These are phyloP conservation scores for Cladosporium halotolerans DNA, from an alignment of 2,329 filamentous ascomycete species.

Conservation along the genomic window DNA sequence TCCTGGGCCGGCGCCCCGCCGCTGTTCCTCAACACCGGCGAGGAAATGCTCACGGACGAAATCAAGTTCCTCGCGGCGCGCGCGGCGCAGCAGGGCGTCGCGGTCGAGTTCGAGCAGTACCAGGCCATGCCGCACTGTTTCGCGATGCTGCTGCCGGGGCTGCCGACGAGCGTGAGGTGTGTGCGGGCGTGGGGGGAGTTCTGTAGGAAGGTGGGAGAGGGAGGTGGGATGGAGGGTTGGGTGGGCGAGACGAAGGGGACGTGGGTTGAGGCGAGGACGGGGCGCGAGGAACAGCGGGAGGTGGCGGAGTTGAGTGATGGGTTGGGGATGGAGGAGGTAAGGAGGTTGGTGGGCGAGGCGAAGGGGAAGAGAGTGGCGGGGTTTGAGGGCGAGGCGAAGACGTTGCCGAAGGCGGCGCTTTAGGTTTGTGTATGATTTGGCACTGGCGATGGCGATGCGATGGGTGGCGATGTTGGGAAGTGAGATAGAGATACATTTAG, in stretches of 20 bases:
- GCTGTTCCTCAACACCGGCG: slow-evolving; percentile 61
- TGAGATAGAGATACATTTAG: too few relatives aligned
- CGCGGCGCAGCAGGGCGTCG: slow-evolving; percentile 52
- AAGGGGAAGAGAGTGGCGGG: slow-evolving; percentile 27
- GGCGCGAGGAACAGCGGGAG: slow-evolving; percentile 23
- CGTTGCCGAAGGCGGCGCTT: slow-evolving; percentile 28
- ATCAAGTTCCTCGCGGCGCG: slow-evolving; percentile 53
- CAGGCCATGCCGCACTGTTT: slow-evolving; percentile 77
- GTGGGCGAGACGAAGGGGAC: slow-evolving; percentile 25
- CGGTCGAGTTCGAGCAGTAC: slow-evolving; percentile 63
- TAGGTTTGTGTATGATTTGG: slow-evolving; percentile 1
- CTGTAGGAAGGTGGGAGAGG: slow-evolving; percentile 24
- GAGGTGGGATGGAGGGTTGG: slow-evolving; percentile 19
- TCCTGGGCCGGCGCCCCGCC: slow-evolving; percentile 61
- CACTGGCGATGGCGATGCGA: neutral
- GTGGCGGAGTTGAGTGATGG: slow-evolving; percentile 18
- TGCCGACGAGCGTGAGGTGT: slow-evolving; percentile 28
- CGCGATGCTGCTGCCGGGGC: slow-evolving; percentile 36
- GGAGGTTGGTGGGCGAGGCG: slow-evolving; percentile 23
- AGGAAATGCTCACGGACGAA: slow-evolving; percentile 68
- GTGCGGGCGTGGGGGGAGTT: slow-evolving; percentile 32
- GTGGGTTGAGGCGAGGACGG: slow-evolving; percentile 26
- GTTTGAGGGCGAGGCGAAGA: slow-evolving; percentile 29
- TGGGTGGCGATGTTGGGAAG: neutral
- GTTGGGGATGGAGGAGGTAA: slow-evolving; percentile 23